Conservation (phyloP, 2,329 filamentous ascomycete genomes). For the Polytolypa hystricis region DNA sequence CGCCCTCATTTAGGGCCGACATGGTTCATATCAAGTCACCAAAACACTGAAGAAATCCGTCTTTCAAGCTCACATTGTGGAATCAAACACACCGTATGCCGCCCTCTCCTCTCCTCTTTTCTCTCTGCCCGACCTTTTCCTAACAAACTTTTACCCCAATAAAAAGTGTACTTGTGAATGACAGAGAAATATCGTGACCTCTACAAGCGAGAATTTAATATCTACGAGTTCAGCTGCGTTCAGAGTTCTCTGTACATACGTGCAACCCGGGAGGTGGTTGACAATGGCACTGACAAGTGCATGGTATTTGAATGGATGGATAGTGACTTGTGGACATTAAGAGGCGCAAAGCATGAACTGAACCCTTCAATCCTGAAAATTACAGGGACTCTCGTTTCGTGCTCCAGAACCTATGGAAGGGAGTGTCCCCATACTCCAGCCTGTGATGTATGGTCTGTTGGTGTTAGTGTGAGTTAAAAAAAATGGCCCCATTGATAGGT, state of each 20-base stretch:
- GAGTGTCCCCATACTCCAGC: conserved; percentile 3
- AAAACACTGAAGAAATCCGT: background rate
- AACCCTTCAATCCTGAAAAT: no score
- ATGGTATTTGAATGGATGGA: conserved; percentile 11
- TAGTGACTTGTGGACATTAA: conserved; percentile 9
- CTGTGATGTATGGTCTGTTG: conserved; percentile 11
- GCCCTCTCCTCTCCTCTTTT: background rate
- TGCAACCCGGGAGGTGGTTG: conserved; percentile 5
- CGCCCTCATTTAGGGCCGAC: background rate
- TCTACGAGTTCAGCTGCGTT: conserved; percentile 7
- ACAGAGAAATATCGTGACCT: conserved; percentile 3
- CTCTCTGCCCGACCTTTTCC: background rate
- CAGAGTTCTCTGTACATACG: conserved; percentile 6
- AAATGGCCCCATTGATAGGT: no score
- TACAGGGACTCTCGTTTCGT: conserved; percentile 8
- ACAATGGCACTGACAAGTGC: conserved; percentile 9
- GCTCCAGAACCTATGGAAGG: conserved; percentile 12
- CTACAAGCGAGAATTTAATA: conserved; percentile 5
- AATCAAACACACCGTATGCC: background rate
- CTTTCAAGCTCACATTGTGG: background rate
- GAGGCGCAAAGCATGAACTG: background rate
- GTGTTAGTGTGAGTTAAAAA: conserved; percentile 9
- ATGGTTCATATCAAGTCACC: background rate
- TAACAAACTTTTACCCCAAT: background rate
- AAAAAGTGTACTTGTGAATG: no score